phyloP scores from a whole-genome alignment of 1,139 yeast genomes.

The Protomyces pachydermus region DNA sequence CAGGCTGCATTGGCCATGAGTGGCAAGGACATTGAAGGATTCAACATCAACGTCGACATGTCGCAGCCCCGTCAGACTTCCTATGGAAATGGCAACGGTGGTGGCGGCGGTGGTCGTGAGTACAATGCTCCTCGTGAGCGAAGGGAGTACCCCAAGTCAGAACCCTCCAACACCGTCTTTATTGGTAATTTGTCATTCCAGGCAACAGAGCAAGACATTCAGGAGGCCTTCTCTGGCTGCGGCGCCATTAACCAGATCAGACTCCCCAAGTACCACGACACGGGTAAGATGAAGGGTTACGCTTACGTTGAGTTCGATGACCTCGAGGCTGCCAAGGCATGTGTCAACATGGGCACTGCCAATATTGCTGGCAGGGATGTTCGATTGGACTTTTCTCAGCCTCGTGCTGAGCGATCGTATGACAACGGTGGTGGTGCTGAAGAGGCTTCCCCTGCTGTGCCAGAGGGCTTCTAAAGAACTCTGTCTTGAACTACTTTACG shows the following conservation, averaged over 20 bases:
- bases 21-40: slow-evolving; percentile 93
- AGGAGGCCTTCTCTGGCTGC: slow-evolving; percentile 71
- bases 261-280: slow-evolving; percentile 85
- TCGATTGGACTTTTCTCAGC: slow-evolving; percentile 84
- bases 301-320: slow-evolving; percentile 93
- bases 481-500: neutral
- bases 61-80: slow-evolving; percentile 58
- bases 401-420: slow-evolving; percentile 52
- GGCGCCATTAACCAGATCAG: slow-evolving; percentile 86
- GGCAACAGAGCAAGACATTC: slow-evolving; percentile 90
- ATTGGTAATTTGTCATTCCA: slow-evolving; percentile 98
- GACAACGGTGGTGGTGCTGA: slow-evolving; percentile 74
- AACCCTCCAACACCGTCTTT: slow-evolving; percentile 71
- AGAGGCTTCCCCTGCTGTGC: slow-evolving; percentile 35
- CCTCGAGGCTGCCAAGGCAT: slow-evolving; percentile 75
- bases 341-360: slow-evolving; percentile 81
- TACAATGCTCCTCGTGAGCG: slow-evolving; percentile 44
- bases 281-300: slow-evolving; percentile 85
- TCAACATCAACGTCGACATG: slow-evolving; percentile 90
- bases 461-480: neutral
- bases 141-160: slow-evolving; percentile 24
- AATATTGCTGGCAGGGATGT: slow-evolving; percentile 97
- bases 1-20: slow-evolving; percentile 77
- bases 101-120: slow-evolving; percentile 55
- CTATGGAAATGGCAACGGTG: slow-evolving; percentile 64